These are phyloP conservation scores for Penicillium griseofulvum DNA, from an alignment of 2,329 filamentous ascomycete species.

Conservation along the genomic window DNA sequence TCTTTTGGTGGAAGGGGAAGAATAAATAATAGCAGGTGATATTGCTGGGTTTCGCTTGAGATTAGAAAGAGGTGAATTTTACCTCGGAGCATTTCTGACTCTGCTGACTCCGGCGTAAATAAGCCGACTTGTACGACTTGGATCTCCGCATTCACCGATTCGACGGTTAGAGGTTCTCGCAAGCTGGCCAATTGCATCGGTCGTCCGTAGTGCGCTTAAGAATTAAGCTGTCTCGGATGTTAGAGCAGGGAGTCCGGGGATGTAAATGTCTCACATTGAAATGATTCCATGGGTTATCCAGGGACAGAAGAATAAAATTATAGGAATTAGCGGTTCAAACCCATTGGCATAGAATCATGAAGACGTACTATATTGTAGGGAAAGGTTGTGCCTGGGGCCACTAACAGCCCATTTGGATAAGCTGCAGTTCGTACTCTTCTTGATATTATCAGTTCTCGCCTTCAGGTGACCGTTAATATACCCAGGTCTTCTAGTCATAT, in stretches of 20 bases:
- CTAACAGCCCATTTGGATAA: neutral
- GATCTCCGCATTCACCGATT: conserved; percentile 3
- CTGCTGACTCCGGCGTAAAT: conserved; percentile 5
- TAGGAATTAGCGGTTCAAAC: neutral
- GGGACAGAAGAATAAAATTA: neutral
- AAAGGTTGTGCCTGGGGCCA: neutral
- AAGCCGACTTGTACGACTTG: conserved; percentile 15
- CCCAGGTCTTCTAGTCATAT: neutral
- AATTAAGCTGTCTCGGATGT: neutral
- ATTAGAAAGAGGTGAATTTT: conserved; percentile 3
- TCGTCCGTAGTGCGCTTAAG: conserved; percentile 1
- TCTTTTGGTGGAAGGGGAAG: neutral
- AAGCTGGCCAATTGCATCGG: neutral
- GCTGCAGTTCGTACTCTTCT: neutral
- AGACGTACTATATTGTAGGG: too few relatives aligned
- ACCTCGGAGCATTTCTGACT: conserved; percentile 9
- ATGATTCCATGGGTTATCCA: neutral
- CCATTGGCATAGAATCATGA: neutral
- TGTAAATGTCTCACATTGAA: neutral
- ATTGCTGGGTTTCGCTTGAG: neutral
- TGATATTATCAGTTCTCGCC: too few relatives aligned
- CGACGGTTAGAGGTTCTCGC: neutral
- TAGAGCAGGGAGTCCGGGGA: neutral
- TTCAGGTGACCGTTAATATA: neutral
- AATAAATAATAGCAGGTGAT: neutral